These are phyloP conservation scores for Leccinum disarticulatum DNA, from an alignment of 768 basidiomycete genomes.

Conservation along the genomic window DNA sequence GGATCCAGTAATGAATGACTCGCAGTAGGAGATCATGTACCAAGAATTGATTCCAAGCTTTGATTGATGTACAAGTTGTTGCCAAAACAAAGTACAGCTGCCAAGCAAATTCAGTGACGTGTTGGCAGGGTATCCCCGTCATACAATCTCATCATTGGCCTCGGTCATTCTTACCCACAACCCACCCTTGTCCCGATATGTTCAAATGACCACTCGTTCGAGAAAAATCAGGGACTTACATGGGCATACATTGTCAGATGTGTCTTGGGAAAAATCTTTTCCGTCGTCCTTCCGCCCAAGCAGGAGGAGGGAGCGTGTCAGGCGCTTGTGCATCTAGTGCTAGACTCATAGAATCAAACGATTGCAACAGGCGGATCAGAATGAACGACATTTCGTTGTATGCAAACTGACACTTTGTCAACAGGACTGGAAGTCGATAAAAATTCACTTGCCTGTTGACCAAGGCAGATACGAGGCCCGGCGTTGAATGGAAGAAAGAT, in stretches of 20 bases:
- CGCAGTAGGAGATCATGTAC: not conserved
- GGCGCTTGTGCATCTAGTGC: slow-evolving; percentile 47
- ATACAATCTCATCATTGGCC: slow-evolving; percentile 9
- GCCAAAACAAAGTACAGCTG: not conserved
- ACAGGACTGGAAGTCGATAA: not conserved
- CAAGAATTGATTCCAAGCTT: slow-evolving; percentile 13
- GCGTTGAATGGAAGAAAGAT: slow-evolving; percentile 71
- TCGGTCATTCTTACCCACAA: slow-evolving; percentile 49
- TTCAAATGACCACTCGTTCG: not conserved
- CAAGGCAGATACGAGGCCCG: slow-evolving; percentile 56
- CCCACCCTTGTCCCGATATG: slow-evolving; percentile 43
- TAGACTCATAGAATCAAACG: slow-evolving; percentile 49
- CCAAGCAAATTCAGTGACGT: not conserved
- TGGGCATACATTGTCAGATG: slow-evolving; percentile 55
- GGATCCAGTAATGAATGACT: slow-evolving; percentile 20
- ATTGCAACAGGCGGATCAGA: slow-evolving; percentile 61
- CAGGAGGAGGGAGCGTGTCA: slow-evolving; percentile 43
- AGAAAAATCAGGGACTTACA: slow-evolving; percentile 29
- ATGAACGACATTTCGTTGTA: slow-evolving; percentile 64
- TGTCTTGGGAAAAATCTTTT: slow-evolving; percentile 50
- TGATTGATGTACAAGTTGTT: not conserved
- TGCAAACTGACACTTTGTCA: slow-evolving; percentile 40
- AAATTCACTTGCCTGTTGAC: slow-evolving; percentile 47
- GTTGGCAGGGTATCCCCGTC: not conserved
- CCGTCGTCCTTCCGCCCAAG: slow-evolving; percentile 45